These are phyloP conservation scores for Cladosporium oxysporum DNA, from an alignment of 2,329 filamentous ascomycete species.

Conservation along the genomic window DNA sequence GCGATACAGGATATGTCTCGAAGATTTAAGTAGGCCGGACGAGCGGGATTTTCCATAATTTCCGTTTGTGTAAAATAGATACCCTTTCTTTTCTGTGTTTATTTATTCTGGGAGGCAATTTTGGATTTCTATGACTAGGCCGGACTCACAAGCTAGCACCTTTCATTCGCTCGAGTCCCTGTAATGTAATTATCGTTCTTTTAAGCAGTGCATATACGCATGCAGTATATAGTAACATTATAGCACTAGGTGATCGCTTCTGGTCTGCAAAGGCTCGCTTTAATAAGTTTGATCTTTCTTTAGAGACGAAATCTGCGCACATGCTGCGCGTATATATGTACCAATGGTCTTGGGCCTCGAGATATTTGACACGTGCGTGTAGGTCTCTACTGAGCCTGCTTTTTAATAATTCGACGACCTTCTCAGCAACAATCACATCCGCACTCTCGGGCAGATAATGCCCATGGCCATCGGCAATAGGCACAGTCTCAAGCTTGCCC, in stretches of 20 bases:
- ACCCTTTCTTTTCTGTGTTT: not conserved
- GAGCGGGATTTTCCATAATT: not conserved
- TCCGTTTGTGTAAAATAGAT: not conserved
- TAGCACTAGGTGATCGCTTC: not conserved
- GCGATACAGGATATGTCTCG: conserved; percentile 36
- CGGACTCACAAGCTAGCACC: not conserved
- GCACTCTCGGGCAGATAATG: conserved; percentile 53
- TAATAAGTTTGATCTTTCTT: not conserved
- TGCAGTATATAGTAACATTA: not conserved
- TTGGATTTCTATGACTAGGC: not conserved
- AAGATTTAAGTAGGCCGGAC: conserved; percentile 23
- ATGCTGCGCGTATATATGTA: no score
- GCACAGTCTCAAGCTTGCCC: conserved; percentile 35
- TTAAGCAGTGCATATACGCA: not conserved
- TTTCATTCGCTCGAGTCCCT: not conserved
- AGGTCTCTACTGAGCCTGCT: not conserved
- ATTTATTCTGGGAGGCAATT: not conserved
- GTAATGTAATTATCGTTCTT: not conserved
- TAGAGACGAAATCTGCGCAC: no score
- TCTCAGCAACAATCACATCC: conserved; percentile 38
- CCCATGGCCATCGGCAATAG: conserved; percentile 42
- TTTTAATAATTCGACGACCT: conserved; percentile 23
- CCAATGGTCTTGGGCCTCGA: not conserved
- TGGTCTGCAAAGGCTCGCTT: not conserved
- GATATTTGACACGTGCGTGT: not conserved